A percentile compares a stretch with the other conserved stretches of the same genome.
phyloP scores from a whole-genome alignment of 2,329 filamentous ascomycete genomes.

The Tolypocladium guangdongense region DNA sequence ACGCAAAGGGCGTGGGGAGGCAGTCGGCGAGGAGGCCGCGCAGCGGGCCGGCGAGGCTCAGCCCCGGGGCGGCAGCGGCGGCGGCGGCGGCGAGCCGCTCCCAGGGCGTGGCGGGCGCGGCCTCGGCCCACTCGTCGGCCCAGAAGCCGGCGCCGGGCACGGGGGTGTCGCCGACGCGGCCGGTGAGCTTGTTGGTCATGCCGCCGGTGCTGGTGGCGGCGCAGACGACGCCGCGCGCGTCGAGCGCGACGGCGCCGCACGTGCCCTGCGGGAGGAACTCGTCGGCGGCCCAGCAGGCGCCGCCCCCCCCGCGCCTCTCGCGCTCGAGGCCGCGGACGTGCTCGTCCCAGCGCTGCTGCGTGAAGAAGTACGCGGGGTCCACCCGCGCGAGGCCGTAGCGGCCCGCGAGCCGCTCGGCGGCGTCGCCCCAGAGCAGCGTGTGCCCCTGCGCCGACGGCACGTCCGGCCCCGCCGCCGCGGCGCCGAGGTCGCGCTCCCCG shows the following conservation, averaged over 20 bases:
- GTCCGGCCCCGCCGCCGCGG: conserved; percentile 17
- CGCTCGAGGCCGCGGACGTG: conserved; percentile 50
- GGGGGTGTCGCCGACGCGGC: conserved; percentile 77
- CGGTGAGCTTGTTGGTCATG: conserved; percentile 79
- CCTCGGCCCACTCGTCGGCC: conserved; percentile 70
- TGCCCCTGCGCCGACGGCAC: conserved; percentile 55
- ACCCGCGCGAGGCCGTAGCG: conserved; percentile 62
- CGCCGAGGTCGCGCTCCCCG: conserved; percentile 49
- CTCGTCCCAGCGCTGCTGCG: conserved; percentile 67
- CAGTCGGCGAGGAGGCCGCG: conserved; percentile 46
- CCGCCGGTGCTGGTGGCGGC: conserved; percentile 61
- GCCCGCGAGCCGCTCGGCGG: conserved; percentile 58
- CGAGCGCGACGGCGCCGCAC: conserved; percentile 71
- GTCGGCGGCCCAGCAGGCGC: conserved; percentile 44
- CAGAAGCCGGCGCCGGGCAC: conserved; percentile 78
- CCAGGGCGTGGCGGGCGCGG: conserved; percentile 9
- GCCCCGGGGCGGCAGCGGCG: conserved; percentile 1
- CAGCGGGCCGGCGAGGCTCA: conserved; percentile 25
- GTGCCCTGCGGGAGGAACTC: conserved; percentile 76
- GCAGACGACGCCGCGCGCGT: conserved; percentile 63
- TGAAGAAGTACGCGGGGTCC: conserved; percentile 65
- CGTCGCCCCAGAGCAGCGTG: conserved; percentile 54
- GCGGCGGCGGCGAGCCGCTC: conserved; percentile 2
- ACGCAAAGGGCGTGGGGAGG: conserved; percentile 37
- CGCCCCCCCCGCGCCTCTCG: conserved; percentile 28